phyloP scores from a whole-genome alignment of 805 yeast species.

The Teunomyces tritomae region DNA sequence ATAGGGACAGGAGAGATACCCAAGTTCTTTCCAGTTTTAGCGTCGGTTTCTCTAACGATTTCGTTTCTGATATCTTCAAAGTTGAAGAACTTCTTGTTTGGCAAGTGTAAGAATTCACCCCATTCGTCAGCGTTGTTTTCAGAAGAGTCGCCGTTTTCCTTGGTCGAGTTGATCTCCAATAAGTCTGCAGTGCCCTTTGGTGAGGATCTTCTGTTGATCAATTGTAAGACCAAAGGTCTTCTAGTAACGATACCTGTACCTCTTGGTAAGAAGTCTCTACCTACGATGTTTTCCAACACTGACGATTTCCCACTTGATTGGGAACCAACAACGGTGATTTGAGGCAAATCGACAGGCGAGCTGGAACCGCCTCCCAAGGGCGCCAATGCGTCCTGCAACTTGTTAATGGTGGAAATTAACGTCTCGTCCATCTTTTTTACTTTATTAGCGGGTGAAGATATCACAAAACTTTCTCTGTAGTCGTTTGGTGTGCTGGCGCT shows the following conservation, averaged over 20 bases:
- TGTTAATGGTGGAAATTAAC: conserved; percentile 74
- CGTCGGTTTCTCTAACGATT: conserved; percentile 88
- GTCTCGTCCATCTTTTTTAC: conserved; percentile 62
- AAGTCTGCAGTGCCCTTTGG: conserved; percentile 31
- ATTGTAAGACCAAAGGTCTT: conserved; percentile 80
- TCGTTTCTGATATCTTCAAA: conserved; percentile 88
- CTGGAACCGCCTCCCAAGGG: conserved; percentile 59
- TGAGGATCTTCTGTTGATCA: conserved; percentile 59
- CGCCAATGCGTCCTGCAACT: conserved; percentile 78
- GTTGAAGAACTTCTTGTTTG: conserved; percentile 81
- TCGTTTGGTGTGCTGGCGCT: neutral
- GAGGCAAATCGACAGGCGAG: conserved; percentile 91
- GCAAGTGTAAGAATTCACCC: conserved; percentile 96
- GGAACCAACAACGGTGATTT: conserved; percentile 92
- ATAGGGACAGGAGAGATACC: conserved; percentile 94
- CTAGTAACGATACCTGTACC: conserved; percentile 93
- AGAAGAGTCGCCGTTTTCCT: conserved; percentile 46
- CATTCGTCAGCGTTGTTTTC: conserved; percentile 84
- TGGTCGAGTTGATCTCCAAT: conserved; percentile 43
- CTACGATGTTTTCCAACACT: conserved; percentile 86
- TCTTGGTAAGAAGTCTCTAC: conserved; percentile 86
- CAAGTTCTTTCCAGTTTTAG: conserved; percentile 72
- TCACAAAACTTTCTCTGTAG: neutral
- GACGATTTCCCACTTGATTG: conserved; percentile 89
- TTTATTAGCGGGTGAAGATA: neutral